phyloP scores from a whole-genome alignment of 2,329 filamentous ascomycete species.

The Cordyceps cicadae region DNA sequence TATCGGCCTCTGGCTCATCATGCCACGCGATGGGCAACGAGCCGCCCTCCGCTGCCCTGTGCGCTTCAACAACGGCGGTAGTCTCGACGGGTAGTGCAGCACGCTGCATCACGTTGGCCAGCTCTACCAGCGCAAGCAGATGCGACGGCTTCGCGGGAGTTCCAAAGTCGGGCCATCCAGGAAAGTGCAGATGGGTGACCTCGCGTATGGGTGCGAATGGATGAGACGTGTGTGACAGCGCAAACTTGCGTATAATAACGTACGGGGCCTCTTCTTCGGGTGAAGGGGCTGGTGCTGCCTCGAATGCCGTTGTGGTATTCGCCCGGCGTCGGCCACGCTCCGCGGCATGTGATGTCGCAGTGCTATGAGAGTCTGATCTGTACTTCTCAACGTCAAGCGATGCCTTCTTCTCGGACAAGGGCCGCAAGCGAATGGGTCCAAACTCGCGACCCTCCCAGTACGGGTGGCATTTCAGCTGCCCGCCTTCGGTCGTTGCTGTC shows the following conservation, averaged over 20 bases:
- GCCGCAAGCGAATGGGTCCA: conserved; percentile 65
- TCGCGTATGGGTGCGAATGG: conserved; percentile 88
- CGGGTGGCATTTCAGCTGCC: conserved; percentile 87
- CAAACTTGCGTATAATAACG: conserved; percentile 80
- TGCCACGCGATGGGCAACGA: conserved; percentile 35
- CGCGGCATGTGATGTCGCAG: conserved; percentile 17
- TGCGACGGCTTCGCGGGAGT: conserved; percentile 83
- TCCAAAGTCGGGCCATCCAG: conserved; percentile 96
- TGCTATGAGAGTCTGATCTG: conserved; percentile 29
- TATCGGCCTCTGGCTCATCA: conserved; percentile 51
- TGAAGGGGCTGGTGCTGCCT: conserved; percentile 25
- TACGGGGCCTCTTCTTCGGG: conserved; percentile 52
- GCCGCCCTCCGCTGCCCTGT: conserved; percentile 22
- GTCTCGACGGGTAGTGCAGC: conserved; percentile 42
- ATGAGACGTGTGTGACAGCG: conserved; percentile 63
- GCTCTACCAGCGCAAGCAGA: conserved; percentile 79
- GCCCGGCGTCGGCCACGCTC: conserved; percentile 44
- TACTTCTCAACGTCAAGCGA: conserved; percentile 61
- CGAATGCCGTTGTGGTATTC: conserved; percentile 42
- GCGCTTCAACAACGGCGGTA: conserved; percentile 26
- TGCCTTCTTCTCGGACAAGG: conserved; percentile 73
- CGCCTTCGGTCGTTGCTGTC: conserved; percentile 87
- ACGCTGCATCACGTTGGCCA: conserved; percentile 68
- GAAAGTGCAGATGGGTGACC: conserved; percentile 89
- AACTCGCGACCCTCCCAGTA: conserved; percentile 83